phyloP scores from a whole-genome alignment of 2,329 filamentous ascomycete genomes.

The Trichophaea hybrida region DNA sequence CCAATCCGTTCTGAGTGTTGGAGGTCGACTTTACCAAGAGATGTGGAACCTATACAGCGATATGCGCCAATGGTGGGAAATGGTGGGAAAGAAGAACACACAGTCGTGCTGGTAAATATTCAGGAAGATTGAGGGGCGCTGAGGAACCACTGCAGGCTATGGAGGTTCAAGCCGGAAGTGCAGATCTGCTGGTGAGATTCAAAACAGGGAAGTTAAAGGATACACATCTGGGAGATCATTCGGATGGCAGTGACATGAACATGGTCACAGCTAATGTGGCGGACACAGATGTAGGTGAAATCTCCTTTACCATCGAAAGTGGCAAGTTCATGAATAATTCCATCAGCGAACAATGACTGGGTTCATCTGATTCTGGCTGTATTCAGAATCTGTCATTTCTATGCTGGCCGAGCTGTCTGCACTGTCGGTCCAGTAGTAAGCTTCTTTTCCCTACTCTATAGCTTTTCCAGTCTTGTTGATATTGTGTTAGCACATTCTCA shows the following conservation, averaged over 20 bases:
- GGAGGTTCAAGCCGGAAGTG: neutral
- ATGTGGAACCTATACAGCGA: neutral
- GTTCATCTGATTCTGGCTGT: neutral
- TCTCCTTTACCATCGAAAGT: neutral
- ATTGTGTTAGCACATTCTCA: too few relatives aligned
- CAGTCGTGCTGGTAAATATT: neutral
- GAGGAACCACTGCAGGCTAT: neutral
- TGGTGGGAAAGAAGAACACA: neutral
- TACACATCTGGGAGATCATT: neutral
- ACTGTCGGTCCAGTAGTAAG: too few relatives aligned
- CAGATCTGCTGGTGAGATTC: neutral
- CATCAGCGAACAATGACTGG: neutral
- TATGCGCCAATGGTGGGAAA: neutral
- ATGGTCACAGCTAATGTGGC: neutral
- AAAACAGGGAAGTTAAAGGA: too few relatives aligned
- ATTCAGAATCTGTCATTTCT: neutral
- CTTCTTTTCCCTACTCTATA: too few relatives aligned
- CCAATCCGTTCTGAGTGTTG: neutral
- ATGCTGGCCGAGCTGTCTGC: too few relatives aligned
- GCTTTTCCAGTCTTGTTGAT: too few relatives aligned
- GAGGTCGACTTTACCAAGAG: neutral
- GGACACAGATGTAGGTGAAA: neutral
- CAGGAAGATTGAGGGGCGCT: neutral
- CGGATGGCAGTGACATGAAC: neutral
- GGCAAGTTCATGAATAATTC: neutral